Percentiles rank a stretch among this genome's conserved stretches.
phyloP scores from a whole-genome alignment of 2,329 filamentous ascomycete species.

The Pyrenochaeta sp. region DNA sequence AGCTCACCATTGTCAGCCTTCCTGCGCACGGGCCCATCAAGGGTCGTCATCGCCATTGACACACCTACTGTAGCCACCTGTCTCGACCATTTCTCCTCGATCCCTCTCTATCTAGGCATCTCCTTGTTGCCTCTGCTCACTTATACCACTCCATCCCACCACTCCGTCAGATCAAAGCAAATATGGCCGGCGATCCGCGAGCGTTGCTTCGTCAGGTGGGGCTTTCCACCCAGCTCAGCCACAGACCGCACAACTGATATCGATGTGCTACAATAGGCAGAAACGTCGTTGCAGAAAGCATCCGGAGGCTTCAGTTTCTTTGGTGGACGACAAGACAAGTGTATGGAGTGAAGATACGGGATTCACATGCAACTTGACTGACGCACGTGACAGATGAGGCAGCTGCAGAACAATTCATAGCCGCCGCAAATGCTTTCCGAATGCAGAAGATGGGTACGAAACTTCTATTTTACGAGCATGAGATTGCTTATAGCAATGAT shows the following conservation, averaged over 20 bases:
- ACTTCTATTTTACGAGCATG: background rate
- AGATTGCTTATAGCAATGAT: background rate
- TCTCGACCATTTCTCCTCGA: constrained; percentile 33
- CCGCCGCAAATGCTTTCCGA: constrained; percentile 91
- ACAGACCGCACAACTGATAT: constrained; percentile 36
- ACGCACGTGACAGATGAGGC: constrained; percentile 65
- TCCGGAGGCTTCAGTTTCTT: constrained; percentile 88
- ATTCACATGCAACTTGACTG: constrained; percentile 8
- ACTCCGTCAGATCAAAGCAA: constrained; percentile 15
- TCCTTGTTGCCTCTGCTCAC: constrained; percentile 3
- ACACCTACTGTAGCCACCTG: constrained; percentile 43
- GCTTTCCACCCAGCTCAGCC: constrained; percentile 37
- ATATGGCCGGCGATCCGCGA: constrained; percentile 49
- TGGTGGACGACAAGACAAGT: constrained; percentile 85
- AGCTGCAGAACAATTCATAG: constrained; percentile 84
- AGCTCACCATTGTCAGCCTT: constrained; percentile 27
- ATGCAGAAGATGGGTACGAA: constrained; percentile 80
- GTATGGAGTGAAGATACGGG: constrained; percentile 22
- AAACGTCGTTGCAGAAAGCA: constrained; percentile 79
- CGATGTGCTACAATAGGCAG: constrained; percentile 68
- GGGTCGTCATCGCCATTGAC: constrained; percentile 42
- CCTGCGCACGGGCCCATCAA: constrained; percentile 34
- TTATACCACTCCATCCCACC: background rate
- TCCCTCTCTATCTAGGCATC: constrained; percentile 12
- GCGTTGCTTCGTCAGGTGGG: constrained; percentile 48